These are phyloP conservation scores for Colletotrichum sp. DNA, from an alignment of 2,329 filamentous ascomycete species.

Conservation along the genomic window DNA sequence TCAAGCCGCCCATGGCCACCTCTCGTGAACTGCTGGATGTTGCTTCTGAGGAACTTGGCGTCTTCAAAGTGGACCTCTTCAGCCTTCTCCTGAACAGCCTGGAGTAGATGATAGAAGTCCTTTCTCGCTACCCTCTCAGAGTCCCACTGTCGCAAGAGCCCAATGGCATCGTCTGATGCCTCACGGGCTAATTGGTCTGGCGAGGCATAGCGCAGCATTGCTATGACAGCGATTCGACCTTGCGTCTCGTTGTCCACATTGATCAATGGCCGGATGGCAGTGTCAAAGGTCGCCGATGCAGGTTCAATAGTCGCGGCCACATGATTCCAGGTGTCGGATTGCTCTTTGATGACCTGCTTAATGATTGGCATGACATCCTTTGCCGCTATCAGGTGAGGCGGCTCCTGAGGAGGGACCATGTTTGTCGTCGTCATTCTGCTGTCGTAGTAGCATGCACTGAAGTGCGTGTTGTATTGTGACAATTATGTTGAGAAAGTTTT, in stretches of 20 bases:
- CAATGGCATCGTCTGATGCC: not conserved
- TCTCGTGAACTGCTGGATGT: not conserved
- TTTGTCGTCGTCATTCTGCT: not conserved
- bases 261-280: not conserved
- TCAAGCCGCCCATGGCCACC: not conserved
- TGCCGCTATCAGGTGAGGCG: not conserved
- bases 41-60: not conserved
- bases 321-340: not conserved
- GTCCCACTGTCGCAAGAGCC: not conserved
- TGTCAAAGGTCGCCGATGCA: not conserved
- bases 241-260: not conserved
- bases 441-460: accelerated
- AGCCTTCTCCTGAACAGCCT: not conserved
- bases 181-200: not conserved
- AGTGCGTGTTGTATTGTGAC: not conserved
- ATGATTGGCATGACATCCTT: not conserved
- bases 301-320: not conserved
- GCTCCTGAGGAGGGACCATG: not conserved
- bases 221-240: not conserved
- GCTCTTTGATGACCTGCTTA: not conserved
- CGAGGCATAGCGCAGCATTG: not conserved
- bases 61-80: not conserved
- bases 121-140: not conserved
- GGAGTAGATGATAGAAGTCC: not conserved
- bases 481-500: not conserved